A percentile compares a stretch with the other conserved stretches of the same genome.
Evolutionary conservation across 2,329 filamentous ascomycete species (phyloP).

Genomic region (Colletotrichum graminicola): DNA sequence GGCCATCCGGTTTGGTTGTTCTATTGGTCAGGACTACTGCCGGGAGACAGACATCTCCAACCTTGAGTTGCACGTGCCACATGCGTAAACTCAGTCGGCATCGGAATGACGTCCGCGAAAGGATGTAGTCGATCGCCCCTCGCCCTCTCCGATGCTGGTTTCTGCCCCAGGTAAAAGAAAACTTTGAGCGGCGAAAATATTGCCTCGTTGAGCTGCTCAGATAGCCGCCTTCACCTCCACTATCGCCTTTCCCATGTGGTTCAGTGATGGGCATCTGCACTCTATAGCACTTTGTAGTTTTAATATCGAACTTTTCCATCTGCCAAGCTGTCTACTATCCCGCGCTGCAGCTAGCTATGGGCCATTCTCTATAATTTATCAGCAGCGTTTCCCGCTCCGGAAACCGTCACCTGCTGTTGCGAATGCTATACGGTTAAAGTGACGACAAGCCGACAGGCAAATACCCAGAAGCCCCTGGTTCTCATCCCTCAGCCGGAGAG

Average conservation of each 20-base stretch:
- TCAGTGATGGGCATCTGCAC: conserved; percentile 15
- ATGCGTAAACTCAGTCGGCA: background rate
- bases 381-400: background rate
- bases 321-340: conserved; percentile 21
- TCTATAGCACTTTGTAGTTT: background rate
- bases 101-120: background rate
- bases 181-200: conserved; percentile 14
- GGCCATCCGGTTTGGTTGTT: background rate
- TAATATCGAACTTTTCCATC: background rate
- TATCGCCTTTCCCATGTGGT: conserved; percentile 9
- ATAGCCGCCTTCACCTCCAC: background rate
- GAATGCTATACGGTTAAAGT: background rate
- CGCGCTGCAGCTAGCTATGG: conserved; percentile 1
- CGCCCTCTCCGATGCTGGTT: background rate
- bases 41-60: background rate
- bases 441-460: conserved; percentile 3
- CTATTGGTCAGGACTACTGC: background rate
- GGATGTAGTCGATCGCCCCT: background rate
- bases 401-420: conserved; percentile 17
- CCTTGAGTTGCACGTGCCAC: conserved; percentile 22
- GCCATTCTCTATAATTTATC: background rate
- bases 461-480: conserved; percentile 1
- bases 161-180: background rate
- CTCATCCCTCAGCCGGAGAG: conserved; percentile 19
- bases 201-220: conserved; percentile 9